Conservation (phyloP, 1,139 yeast species). For the Nakaseomyces uthaithaninus region DNA sequence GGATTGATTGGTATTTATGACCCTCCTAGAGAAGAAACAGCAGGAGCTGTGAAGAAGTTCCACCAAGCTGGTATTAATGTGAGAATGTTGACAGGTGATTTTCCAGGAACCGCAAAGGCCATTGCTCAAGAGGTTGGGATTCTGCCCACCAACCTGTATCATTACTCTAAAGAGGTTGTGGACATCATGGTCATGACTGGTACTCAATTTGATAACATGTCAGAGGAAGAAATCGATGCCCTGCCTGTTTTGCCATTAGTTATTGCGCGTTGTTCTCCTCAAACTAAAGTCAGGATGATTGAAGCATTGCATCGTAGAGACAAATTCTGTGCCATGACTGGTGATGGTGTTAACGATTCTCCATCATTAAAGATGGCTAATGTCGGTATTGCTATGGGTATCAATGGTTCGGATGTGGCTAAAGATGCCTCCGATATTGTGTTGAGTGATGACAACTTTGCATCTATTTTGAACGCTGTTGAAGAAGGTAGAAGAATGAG, state of each 20-base stretch:
- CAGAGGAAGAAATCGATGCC: conserved; percentile 59
- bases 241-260: conserved; percentile 78
- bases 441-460: conserved; percentile 90
- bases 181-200: conserved; percentile 73
- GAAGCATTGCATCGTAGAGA: conserved; percentile 87
- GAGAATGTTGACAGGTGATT: conserved; percentile 98
- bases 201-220: conserved; percentile 63
- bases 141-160: conserved; percentile 59
- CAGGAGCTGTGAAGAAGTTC: conserved; percentile 60
- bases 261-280: conserved; percentile 95
- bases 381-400: conserved; percentile 97
- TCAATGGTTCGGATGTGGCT: conserved; percentile 95
- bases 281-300: conserved; percentile 87
- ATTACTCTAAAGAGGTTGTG: conserved; percentile 62
- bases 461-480: conserved; percentile 85
- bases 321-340: conserved; percentile 97
- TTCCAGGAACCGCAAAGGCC: conserved; percentile 82
- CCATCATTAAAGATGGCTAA: conserved; percentile 98
- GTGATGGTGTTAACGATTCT: conserved; percentile 98
- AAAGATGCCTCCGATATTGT: conserved; percentile 99
- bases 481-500: conserved; percentile 97
- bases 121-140: conserved; percentile 92
- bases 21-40: conserved; percentile 88
- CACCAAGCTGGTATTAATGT: conserved; percentile 93
- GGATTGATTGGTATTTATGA: conserved; percentile 94